Evolutionary conservation across 2,329 filamentous ascomycete species (phyloP).

Genomic region (Monilinia fructicola): DNA sequence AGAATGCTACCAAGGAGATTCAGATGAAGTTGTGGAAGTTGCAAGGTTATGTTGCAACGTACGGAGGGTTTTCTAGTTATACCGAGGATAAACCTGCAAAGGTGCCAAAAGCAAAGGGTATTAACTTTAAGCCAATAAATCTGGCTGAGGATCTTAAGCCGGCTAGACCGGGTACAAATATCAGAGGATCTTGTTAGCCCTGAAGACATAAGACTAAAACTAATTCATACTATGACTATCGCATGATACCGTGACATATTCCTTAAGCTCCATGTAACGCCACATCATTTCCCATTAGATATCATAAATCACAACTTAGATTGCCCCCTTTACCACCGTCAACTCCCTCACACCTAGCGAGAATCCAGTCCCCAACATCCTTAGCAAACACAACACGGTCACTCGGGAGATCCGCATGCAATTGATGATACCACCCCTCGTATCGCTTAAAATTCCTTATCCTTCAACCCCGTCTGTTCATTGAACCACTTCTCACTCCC

Average conservation of each 20-base stretch:
- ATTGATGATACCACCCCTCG: constrained; percentile 75
- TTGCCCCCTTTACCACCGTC: constrained; percentile 15
- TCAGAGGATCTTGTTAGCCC: neutral
- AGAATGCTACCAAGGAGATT: constrained; percentile 46
- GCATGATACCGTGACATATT: neutral
- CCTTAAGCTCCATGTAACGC: neutral
- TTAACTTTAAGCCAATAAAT: neutral
- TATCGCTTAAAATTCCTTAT: constrained; percentile 74
- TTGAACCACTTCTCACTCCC: constrained; percentile 66
- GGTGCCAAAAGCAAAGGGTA: neutral
- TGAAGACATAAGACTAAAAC: neutral
- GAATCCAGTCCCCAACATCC: constrained; percentile 67
- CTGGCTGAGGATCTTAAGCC: neutral
- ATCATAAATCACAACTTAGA: constrained; percentile 30
- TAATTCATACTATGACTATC: neutral
- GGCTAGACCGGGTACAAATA: neutral
- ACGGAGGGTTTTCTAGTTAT: neutral
- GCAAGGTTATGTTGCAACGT: constrained; percentile 52
- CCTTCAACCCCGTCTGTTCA: constrained; percentile 53
- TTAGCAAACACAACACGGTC: constrained; percentile 45
- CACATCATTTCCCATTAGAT: neutral
- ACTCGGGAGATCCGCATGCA: constrained; percentile 56
- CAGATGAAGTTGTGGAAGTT: constrained; percentile 58
- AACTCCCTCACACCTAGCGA: constrained; percentile 39
- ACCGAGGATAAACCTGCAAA: neutral